Conservation (phyloP, 2,329 filamentous ascomycete species). For the Stagonosporopsis vannaccii region DNA sequence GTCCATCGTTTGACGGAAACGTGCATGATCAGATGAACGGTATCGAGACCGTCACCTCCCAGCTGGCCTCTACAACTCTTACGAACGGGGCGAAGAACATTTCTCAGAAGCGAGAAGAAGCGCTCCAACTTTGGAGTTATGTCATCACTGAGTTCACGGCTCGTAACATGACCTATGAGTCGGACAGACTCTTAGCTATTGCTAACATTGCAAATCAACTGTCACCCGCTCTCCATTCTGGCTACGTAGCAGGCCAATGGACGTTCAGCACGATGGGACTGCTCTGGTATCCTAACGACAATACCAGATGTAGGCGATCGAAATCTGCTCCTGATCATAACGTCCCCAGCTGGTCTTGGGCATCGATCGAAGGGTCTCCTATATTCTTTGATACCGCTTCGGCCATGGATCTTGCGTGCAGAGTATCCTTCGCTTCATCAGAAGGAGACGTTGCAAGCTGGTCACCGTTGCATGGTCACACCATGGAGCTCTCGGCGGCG, state of each 20-base stretch:
- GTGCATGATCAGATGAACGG: constrained; percentile 18
- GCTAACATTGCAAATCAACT: constrained; percentile 42
- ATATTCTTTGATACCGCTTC: constrained; percentile 47
- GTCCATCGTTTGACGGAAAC: constrained; percentile 13
- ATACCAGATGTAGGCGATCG: constrained; percentile 34
- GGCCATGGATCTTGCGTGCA: constrained; percentile 48
- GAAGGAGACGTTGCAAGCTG: constrained; percentile 32
- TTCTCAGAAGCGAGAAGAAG: constrained; percentile 34
- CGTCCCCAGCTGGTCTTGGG: constrained; percentile 49
- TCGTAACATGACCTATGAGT: constrained; percentile 43
- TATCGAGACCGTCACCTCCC: constrained; percentile 35
- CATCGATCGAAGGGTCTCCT: constrained; percentile 44
- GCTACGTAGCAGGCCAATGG: constrained; percentile 49
- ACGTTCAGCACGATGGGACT: constrained; percentile 44
- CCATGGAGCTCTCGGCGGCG: constrained; percentile 41
- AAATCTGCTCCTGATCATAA: constrained; percentile 25
- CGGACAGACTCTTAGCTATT: constrained; percentile 42
- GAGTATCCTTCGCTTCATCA: constrained; percentile 36
- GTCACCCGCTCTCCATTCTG: constrained; percentile 33
- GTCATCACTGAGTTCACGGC: constrained; percentile 48
- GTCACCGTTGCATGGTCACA: constrained; percentile 42
- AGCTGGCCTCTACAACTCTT: constrained; percentile 39
- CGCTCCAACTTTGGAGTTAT: constrained; percentile 45
- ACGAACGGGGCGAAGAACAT: constrained; percentile 28
- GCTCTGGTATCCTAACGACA: constrained; percentile 47